phyloP scores from a whole-genome alignment of 192 early-diverging fungal species.

The Glomus cerebriforme region DNA sequence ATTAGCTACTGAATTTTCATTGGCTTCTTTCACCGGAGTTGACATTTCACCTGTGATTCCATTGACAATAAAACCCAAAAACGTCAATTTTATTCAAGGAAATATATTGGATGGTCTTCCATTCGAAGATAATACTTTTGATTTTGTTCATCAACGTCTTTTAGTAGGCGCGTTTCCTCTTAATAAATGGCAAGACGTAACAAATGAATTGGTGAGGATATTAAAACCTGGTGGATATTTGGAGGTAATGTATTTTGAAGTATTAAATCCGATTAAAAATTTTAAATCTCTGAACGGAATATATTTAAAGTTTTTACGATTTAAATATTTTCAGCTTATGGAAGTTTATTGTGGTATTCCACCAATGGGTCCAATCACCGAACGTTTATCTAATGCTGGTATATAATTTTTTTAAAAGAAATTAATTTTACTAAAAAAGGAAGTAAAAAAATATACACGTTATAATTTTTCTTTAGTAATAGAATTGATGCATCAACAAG shows the following conservation, averaged over 20 bases:
- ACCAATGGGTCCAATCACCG: too few relatives aligned
- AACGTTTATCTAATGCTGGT: too few relatives aligned
- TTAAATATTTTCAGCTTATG: too few relatives aligned
- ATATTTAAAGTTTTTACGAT: too few relatives aligned
- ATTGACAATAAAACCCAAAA: slow-evolving; percentile 40
- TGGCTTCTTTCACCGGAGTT: slow-evolving; percentile 47
- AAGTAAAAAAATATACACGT: too few relatives aligned
- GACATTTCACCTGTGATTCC: slow-evolving; percentile 49
- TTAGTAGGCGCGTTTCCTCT: slow-evolving; percentile 43
- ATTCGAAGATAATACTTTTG: slow-evolving; percentile 55
- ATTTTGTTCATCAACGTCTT: slow-evolving; percentile 53
- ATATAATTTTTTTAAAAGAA: too few relatives aligned
- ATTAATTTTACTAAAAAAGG: too few relatives aligned
- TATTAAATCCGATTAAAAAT: too few relatives aligned
- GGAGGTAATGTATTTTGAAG: slow-evolving; percentile 35
- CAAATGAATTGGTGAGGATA: slow-evolving; percentile 51
- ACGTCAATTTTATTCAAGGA: slow-evolving; percentile 39
- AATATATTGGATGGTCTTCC: slow-evolving; percentile 39
- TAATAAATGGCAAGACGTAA: slow-evolving; percentile 44
- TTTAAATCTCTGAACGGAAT: too few relatives aligned
- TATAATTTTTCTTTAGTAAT: too few relatives aligned
- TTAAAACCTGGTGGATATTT: slow-evolving; percentile 56
- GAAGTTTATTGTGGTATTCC: too few relatives aligned
- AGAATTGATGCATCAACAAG: too few relatives aligned
- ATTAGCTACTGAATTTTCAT: slow-evolving; percentile 50